Base-by-base conservation (phyloP, 2,329 filamentous ascomycete genomes). In the Ophiocordyceps australis region DNA sequence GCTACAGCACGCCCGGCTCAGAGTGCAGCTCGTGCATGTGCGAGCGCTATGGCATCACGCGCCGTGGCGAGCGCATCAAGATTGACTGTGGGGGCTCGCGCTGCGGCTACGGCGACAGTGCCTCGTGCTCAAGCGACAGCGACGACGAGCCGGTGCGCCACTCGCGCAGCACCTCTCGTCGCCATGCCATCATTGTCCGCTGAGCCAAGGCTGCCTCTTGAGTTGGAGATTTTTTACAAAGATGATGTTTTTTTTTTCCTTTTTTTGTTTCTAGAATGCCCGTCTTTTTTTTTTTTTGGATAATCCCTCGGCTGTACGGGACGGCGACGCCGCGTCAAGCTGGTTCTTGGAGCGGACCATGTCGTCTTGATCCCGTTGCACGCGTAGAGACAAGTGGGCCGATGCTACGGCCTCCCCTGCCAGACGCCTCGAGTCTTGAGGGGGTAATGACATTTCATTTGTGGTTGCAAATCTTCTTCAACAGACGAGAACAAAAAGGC, bases 41-140 rank as follows among this genome's bases (percentile, higher is more conserved):
- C 59, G 82, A 94, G 54, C 80, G 85, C 58, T 94, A 89, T 61
- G 86, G 85, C 41, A 92, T 95, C 62, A 94, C 85, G 36, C 79
- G 83, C 57, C 74, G 76, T 52, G 83, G 85, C 46, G 78, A 91
- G 53, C 75, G 85, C 44, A 78, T 95, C 66, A 89, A 86, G 68
- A 73, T 94, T 51, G 85, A 94, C 68, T 95, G 86, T 47, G 83
- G 83, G 40, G 86, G 86, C 39, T 62, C 73, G 33, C 75, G 81
- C 49, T 94, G 86, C 56, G 80, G 81, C 44, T 89, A 79, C 57
- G 68, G 66, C 36, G 74, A 80, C 42, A 71, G 77, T 34, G 66
- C 59, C 27, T 66, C 69, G 29, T 81, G 74, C 62, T 82, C 73
- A 38, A 76, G 65, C 40, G 74, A 74, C 39, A 57, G 45, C 41